Base-by-base conservation (phyloP, 768 basidiomycete species). In the Tricholoma bakamatsutake region DNA sequence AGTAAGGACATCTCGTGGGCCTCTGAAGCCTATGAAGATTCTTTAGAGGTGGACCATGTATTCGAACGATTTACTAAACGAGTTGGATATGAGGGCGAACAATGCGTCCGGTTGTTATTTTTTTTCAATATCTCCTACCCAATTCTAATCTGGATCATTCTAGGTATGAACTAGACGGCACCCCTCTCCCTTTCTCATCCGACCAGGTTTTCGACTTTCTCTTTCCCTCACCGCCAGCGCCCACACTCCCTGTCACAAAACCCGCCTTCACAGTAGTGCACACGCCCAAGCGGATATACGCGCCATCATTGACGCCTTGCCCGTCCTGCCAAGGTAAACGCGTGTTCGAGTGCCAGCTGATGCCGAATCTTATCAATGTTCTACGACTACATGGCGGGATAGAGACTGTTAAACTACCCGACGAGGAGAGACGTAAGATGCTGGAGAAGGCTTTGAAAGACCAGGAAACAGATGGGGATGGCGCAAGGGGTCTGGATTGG, bases 291-390 rank as follows among this genome's bases (percentile, higher is more conserved):
- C 77, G 83, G 42, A 71, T 71, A 0, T 97, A 86, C 70, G 69
- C 76, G 45, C 71, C 83, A 4, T 63, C 75, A 0, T 68, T 93
- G 30, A 83, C 87, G 0, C 57, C 69, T 0, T 98, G 96, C 66
- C 76, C 83, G 1, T 64, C 71, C 12, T 98, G 96, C 72, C 72
- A 75, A 35, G 76, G 80, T 2, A 73, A 72, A 43, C 80, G 93
- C 13, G 80, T 87, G 18, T 98, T 97, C 67, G 96, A 98, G 68
- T 89, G 89, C 63, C 96, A 98, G 68, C 76, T 98, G 52, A 96
- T 95, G 84, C 96, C 96, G 1, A 92, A 93, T 66, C 73, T 98
- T 52, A 93, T 98, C 67, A 90, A 90, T 51, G 71, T 91, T 12
- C 74, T 97, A 12, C 73, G 77, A 50, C 65, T 67, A 31, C 59